These are phyloP conservation scores for Streptanthus diversifolius DNA, from an alignment of 345 rosid species.

Conservation along the genomic window DNA sequence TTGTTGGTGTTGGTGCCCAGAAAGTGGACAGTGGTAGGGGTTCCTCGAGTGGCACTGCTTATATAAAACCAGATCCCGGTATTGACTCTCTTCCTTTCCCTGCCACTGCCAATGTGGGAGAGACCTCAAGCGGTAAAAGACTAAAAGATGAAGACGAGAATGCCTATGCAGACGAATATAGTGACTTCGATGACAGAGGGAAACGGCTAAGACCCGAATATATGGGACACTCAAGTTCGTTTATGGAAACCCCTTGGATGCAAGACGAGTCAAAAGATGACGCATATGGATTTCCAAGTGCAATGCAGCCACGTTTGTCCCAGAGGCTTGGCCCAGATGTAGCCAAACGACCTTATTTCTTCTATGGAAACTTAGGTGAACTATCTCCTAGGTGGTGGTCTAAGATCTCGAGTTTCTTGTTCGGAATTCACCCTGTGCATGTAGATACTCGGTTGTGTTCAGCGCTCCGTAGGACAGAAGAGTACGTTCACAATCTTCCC, in stretches of 20 bases:
- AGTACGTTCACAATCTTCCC: conserved; percentile 86
- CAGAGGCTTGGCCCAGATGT: conserved; percentile 42
- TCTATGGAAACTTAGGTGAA: conserved; percentile 62
- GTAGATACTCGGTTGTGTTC: conserved; percentile 61
- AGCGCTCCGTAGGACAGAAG: conserved; percentile 73
- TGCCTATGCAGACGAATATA: conserved; percentile 25
- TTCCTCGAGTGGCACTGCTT: conserved; percentile 28
- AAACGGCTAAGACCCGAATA: conserved; percentile 59
- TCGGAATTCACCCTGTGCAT: conserved; percentile 63
- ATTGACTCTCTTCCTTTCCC: conserved; percentile 33
- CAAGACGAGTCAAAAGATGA: conserved; percentile 41
- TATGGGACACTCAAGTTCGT: conserved; percentile 43
- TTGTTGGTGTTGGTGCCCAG: conserved; percentile 20
- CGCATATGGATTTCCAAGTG: conserved; percentile 28
- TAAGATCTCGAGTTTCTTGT: conserved; percentile 66
- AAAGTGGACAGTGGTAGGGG: conserved; percentile 23
- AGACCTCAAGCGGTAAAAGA: conserved; percentile 56
- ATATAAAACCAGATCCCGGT: conserved; percentile 40
- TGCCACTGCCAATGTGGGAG: conserved; percentile 29
- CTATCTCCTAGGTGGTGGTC: conserved; percentile 48
- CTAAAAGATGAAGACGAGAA: conserved; percentile 53
- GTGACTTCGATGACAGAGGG: conserved; percentile 41
- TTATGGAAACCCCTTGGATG: conserved; percentile 38
- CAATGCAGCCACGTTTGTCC: conserved; percentile 42
- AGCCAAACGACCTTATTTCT: conserved; percentile 72